Evolutionary conservation across 2,329 filamentous ascomycete genomes (phyloP).

Genomic region (Aspergillus versicolor): DNA sequence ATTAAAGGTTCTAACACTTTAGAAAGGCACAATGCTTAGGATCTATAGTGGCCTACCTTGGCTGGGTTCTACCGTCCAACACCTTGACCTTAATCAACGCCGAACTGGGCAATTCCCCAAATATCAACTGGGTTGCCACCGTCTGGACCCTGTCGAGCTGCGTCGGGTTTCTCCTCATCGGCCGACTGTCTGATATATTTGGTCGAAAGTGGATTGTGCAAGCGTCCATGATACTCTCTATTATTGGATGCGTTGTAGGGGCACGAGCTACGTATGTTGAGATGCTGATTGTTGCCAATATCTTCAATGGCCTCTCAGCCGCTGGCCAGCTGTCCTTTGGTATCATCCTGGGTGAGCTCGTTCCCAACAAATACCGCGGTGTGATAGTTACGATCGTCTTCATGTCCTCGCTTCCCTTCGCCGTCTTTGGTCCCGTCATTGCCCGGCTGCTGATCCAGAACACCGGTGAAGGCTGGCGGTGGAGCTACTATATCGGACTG

Average conservation of each 20-base stretch:
- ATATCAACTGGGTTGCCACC: conserved; percentile 2
- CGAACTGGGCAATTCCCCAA: neutral
- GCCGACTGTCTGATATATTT: neutral
- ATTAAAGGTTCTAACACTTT: too few species aligned
- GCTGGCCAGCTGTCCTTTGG: neutral
- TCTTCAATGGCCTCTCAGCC: neutral
- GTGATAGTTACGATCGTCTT: neutral
- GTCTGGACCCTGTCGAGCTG: neutral
- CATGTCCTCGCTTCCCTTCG: neutral
- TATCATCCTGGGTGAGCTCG: neutral
- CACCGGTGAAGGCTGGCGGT: neutral
- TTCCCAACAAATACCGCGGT: conserved; percentile 1
- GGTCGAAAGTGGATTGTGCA: neutral
- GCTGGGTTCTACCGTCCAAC: neutral
- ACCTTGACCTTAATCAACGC: neutral
- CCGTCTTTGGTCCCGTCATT: neutral
- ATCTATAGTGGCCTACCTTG: neutral
- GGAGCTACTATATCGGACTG: neutral
- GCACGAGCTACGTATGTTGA: neutral
- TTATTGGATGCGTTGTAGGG: neutral
- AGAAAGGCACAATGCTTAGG: neutral
- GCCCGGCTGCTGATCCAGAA: neutral
- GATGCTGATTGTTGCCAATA: neutral
- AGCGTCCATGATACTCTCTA: neutral
- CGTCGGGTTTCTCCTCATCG: neutral